Conservation (phyloP, 2,329 filamentous ascomycete species). For the Sarocladium kiliense region DNA sequence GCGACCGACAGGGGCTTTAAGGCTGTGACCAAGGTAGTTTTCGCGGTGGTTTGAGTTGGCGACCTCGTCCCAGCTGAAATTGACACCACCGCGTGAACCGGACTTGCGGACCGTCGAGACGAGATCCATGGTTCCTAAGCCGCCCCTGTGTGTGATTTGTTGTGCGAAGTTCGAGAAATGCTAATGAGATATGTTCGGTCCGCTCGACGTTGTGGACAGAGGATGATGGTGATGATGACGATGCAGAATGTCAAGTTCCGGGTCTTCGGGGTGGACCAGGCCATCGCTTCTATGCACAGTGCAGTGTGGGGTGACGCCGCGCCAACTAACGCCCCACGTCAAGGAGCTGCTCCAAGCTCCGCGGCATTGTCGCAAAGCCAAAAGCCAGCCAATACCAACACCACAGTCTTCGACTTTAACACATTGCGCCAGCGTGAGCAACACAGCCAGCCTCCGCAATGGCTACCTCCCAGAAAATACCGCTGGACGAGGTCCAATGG, state of each 20-base stretch:
- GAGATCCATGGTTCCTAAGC: constrained; percentile 68
- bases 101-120: constrained; percentile 85
- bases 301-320: background rate
- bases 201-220: too few species aligned
- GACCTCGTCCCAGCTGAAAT: constrained; percentile 97
- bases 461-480: constrained; percentile 42
- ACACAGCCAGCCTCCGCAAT: constrained; percentile 23
- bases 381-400: background rate
- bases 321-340: background rate
- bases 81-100: constrained; percentile 86
- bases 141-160: too few species aligned
- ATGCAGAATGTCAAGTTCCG: background rate
- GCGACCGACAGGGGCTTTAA: constrained; percentile 87
- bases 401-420: background rate
- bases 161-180: too few species aligned
- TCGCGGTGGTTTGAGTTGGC: constrained; percentile 82
- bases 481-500: constrained; percentile 66
- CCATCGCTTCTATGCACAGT: background rate
- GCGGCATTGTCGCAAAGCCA: background rate
- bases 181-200: too few species aligned
- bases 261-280: background rate
- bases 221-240: background rate
- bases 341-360: background rate
- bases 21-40: constrained; percentile 81
- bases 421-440: background rate